These are phyloP conservation scores for Syzygium grande DNA, from an alignment of 345 rosid genomes.

Conservation along the genomic window DNA sequence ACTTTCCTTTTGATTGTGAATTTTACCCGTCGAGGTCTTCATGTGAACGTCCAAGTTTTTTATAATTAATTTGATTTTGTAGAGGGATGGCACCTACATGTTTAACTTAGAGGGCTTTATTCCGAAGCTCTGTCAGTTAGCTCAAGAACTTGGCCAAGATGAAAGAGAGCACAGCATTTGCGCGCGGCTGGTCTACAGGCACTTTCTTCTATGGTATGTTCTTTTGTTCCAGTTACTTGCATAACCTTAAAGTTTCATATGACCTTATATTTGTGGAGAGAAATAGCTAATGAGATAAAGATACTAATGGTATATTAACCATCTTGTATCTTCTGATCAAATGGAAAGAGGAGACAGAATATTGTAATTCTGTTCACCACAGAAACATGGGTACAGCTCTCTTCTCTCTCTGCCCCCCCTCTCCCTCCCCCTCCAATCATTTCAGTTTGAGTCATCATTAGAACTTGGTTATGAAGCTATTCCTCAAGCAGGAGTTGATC, in stretches of 20 bases:
- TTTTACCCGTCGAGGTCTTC: neutral
- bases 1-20: neutral
- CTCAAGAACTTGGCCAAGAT: slow-evolving; percentile 73
- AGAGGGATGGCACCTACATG: slow-evolving; percentile 82
- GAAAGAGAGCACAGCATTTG: slow-evolving; percentile 45
- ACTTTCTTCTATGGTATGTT: slow-evolving; percentile 82
- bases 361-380: neutral
- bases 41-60: neutral
- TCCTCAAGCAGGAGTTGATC: neutral
- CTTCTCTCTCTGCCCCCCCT: neutral
- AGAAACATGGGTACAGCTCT: neutral
- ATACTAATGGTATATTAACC: neutral
- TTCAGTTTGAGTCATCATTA: neutral
- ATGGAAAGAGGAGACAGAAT: neutral
- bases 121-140: slow-evolving; percentile 77
- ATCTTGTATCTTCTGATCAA: neutral
- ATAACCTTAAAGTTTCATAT: neutral
- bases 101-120: slow-evolving; percentile 86
- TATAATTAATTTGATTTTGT: slow-evolving; percentile 20
- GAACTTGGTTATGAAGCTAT: neutral
- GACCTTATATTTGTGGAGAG: neutral
- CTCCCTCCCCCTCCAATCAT: too few relatives aligned
- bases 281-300: neutral
- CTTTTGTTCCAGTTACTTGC: neutral
- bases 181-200: slow-evolving; percentile 80